phyloP scores from a whole-genome alignment of 2,329 filamentous ascomycete genomes.

The Pseudogymnoascus sp. region DNA sequence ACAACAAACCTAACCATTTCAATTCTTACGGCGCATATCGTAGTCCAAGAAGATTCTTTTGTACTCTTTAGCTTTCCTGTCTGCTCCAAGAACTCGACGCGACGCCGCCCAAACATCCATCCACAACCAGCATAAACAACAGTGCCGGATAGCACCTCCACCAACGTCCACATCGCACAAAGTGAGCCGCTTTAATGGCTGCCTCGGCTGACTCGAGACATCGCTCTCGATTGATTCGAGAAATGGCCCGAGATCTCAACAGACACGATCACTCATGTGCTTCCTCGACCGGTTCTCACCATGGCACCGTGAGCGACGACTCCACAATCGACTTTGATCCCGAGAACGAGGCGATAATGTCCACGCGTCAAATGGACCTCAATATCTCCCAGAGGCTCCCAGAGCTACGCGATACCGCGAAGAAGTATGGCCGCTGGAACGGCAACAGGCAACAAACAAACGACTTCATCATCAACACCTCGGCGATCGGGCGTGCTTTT shows the following conservation, averaged over 20 bases:
- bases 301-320: slow-evolving; percentile 25
- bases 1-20: background rate
- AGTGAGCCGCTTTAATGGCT: slow-evolving; percentile 11
- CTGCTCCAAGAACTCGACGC: slow-evolving; percentile 4
- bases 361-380: slow-evolving; percentile 17
- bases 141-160: background rate
- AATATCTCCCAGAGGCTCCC: slow-evolving; percentile 20
- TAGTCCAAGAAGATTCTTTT: background rate
- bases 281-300: slow-evolving; percentile 24
- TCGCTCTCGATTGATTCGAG: slow-evolving; percentile 17
- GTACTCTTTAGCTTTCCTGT: background rate
- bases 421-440: slow-evolving; percentile 27
- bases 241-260: slow-evolving; percentile 19
- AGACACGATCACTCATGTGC: slow-evolving; percentile 17
- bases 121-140: slow-evolving; percentile 1
- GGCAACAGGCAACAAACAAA: slow-evolving; percentile 30
- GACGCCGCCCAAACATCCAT: background rate
- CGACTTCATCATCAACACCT: slow-evolving; percentile 33
- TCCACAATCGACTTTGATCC: slow-evolving; percentile 22
- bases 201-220: slow-evolving; percentile 12
- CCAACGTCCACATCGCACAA: background rate
- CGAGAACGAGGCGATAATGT: slow-evolving; percentile 20
- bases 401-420: slow-evolving; percentile 27
- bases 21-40: background rate
- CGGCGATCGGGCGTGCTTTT: slow-evolving; percentile 38